Percentiles rank a stretch among this genome's conserved stretches.
These are phyloP conservation scores for Tricholoma terreum DNA, from an alignment of 768 basidiomycete species.

Conservation along the genomic window DNA sequence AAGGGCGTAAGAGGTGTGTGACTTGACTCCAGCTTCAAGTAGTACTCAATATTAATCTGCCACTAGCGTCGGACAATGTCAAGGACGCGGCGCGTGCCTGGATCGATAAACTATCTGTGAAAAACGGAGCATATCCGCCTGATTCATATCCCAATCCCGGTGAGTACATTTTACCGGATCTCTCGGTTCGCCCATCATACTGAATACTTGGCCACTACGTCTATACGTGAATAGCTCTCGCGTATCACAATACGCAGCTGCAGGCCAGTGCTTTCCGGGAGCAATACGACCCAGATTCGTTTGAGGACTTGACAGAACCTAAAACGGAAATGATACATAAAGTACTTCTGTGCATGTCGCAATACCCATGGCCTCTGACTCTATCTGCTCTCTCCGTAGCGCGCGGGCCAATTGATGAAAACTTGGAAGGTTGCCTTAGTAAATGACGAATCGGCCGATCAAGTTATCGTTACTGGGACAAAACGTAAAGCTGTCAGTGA, in stretches of 20 bases:
- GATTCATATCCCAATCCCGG: conserved; percentile 91
- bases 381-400: conserved; percentile 33
- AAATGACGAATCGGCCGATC: conserved; percentile 61
- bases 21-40: neutral
- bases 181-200: conserved; percentile 1
- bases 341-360: conserved; percentile 47
- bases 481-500: conserved; percentile 73
- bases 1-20: conserved; percentile 57
- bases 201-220: neutral
- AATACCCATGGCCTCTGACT: conserved; percentile 4
- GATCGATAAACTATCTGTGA: conserved; percentile 77
- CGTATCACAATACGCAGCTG: conserved; percentile 85
- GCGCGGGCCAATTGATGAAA: conserved; percentile 64
- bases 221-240: conserved; percentile 59
- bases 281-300: conserved; percentile 72
- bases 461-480: conserved; percentile 43
- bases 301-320: conserved; percentile 82
- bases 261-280: conserved; percentile 93
- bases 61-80: conserved; percentile 63
- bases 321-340: conserved; percentile 76
- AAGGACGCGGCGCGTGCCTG: conserved; percentile 65
- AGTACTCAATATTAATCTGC: neutral
- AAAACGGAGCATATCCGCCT: conserved; percentile 80
- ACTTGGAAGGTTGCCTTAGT: conserved; percentile 67
- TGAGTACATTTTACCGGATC: conserved; percentile 32